Base-by-base conservation (phyloP, 257 asterid species). In the Ophiorrhiza pumila region DNA sequence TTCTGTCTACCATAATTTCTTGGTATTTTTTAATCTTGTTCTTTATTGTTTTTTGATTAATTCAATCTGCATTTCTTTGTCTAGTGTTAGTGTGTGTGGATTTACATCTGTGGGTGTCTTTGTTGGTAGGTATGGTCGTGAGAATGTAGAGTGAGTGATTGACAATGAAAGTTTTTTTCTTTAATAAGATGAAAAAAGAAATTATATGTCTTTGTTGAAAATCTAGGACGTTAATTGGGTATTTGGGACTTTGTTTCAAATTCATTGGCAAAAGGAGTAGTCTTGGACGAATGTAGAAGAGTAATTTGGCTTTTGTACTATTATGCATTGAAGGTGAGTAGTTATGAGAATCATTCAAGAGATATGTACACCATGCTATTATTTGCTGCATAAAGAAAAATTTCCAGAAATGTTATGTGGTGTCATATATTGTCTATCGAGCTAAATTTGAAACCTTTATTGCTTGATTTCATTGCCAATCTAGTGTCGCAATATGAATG, bases 1-100 rank as follows among this genome's bases (percentile, higher is more conserved):
- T 77, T 81, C 73, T 68, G 34, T 95, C 75, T 91, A 79, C 81
- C 99, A 92, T 60, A 86, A 90, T 71, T 95, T 95, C 77, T 75
- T 95, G 99, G 99, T 95, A 81, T 76, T 56, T 37, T 61, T 60
- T 37, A 32, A 34, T 49, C 39, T 50, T 14, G 37, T 78, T 37
- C 20, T 49, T 29, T 13, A 13, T 4, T 12, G 0, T 29, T 13
- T n/a, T 18, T 50, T 29, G 3, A n/a, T 52, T 34, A 4, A 41
- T 20, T 68, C 27, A 8, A 46, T 29, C 60, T 47, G 72, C 72
- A 67, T 67, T n/a, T 35, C 23, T 59, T 10, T 61, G 13, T 22
- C 0, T 9, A 23, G 18, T 2, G 58, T 25, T 4, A 14, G 55
- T n/a, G 1, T 52, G 10, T 52, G 58, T 7, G 58, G 58, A 29